A percentile compares a stretch with the other conserved stretches of the same genome.
Conservation (phyloP, 2,329 filamentous ascomycete species). For the Alternaria infectoria region DNA sequence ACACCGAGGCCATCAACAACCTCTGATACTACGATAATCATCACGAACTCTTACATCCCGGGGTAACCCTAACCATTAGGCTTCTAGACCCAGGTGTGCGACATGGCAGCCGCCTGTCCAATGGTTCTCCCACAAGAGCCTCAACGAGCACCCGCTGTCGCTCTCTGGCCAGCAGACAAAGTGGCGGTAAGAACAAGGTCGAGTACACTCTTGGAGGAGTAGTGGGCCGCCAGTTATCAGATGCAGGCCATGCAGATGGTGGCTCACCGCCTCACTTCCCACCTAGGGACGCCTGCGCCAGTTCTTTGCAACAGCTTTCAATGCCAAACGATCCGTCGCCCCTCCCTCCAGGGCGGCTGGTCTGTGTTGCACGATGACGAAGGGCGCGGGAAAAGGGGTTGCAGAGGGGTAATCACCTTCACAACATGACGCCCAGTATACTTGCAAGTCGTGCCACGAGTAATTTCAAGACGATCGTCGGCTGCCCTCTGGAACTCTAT, state of each 20-base stretch:
- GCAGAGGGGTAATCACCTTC: neutral
- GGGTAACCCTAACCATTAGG: neutral
- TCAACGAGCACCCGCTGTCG: slow-evolving; percentile 24
- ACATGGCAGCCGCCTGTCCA: slow-evolving; percentile 40
- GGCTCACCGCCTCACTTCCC: slow-evolving; percentile 35
- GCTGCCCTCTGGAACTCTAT: slow-evolving; percentile 37
- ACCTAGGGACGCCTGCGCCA: slow-evolving; percentile 12
- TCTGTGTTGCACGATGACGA: slow-evolving; percentile 34
- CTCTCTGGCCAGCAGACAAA: slow-evolving; percentile 26
- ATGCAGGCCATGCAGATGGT: slow-evolving; percentile 25
- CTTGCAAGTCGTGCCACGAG: slow-evolving; percentile 28
- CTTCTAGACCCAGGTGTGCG: slow-evolving; percentile 26
- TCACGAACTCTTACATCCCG: neutral
- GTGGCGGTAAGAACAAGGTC: slow-evolving; percentile 41
- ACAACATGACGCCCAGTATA: slow-evolving; percentile 31
- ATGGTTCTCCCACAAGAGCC: slow-evolving; percentile 25
- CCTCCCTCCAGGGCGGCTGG: slow-evolving; percentile 8
- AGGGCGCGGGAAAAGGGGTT: slow-evolving; percentile 30
- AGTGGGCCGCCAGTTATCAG: slow-evolving; percentile 28
- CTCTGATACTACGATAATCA: neutral
- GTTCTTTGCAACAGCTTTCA: slow-evolving; percentile 21
- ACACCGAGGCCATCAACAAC: neutral
- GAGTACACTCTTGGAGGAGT: slow-evolving; percentile 34
- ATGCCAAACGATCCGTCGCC: slow-evolving; percentile 15
- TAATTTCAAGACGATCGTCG: slow-evolving; percentile 43